Evolutionary conservation across 2,329 filamentous ascomycete genomes (phyloP).

Genomic region (Falciphora oryzae): DNA sequence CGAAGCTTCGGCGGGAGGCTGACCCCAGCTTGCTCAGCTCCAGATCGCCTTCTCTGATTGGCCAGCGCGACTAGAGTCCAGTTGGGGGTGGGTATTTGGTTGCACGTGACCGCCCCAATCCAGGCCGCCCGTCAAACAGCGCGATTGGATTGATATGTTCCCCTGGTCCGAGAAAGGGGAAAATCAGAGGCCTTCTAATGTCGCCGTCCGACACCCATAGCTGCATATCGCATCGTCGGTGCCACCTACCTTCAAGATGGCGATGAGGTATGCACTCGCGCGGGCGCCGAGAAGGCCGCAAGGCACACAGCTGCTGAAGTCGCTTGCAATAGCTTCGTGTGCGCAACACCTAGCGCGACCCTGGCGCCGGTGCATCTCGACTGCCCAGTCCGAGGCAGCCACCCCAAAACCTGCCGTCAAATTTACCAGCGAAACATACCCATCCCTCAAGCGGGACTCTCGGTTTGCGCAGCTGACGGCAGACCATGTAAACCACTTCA

Average conservation of each 20-base stretch:
- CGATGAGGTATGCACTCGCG: slow-evolving; percentile 6
- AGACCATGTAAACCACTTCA: slow-evolving; percentile 80
- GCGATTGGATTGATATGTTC: background rate
- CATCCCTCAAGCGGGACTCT: slow-evolving; percentile 71
- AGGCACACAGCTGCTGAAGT: background rate
- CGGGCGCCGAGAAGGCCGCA: slow-evolving; percentile 7
- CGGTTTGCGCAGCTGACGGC: slow-evolving; percentile 67
- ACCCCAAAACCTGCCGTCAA: slow-evolving; percentile 33
- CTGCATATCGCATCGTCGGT: no score
- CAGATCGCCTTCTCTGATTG: background rate
- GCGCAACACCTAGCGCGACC: background rate
- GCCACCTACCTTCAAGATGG: background rate
- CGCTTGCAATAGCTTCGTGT: slow-evolving; percentile 3
- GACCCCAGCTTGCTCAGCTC: slow-evolving; percentile 8
- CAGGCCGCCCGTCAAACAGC: background rate
- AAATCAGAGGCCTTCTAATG: no score
- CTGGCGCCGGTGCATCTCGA: slow-evolving; percentile 9
- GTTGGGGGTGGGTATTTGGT: background rate
- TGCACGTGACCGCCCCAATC: background rate
- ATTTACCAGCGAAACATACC: slow-evolving; percentile 82
- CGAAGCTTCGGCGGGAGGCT: slow-evolving; percentile 19
- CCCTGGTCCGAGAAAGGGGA: no score
- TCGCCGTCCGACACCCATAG: no score
- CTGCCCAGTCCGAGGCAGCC: background rate
- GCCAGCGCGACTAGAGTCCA: background rate